Evolutionary conservation across 2,329 filamentous ascomycete genomes (phyloP), one percentile per base, ranked within the genome.

Genomic region (Myriosclerotinia curreyana): DNA sequence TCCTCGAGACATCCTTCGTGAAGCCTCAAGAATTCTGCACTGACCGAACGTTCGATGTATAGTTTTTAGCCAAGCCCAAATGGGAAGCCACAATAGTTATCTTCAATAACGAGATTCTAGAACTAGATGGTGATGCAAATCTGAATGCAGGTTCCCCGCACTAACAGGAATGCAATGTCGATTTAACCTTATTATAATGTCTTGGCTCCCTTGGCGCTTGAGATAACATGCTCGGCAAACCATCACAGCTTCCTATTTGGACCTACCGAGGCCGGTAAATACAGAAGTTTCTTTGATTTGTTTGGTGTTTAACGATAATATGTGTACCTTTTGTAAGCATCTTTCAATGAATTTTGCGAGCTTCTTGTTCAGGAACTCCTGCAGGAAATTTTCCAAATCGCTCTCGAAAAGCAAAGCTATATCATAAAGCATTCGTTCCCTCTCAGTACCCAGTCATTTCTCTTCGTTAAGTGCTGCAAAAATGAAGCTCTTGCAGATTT

Each of bases 221-320:
- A 55, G 50, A 62, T 62, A 62, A 48, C 49, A 62, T 55, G n/a
- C 60, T 62, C 60, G 50, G 60, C 60, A 56, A 55, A 46, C 5
- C 20, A 28, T 5, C 28, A 7, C 38, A 56, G 28, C 60, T 62
- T 62, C 60, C 60, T 62, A 46, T 44, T 48, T 46, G 31, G 60
- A 62, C 20, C 49, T 46, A n/a, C 49, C 38, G 60, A 62, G 38
- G 40, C 50, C 20, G 28, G 31, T 15, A 31, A 46, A 28, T n/a
- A 22, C 50, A 62, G 28, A 46, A 11, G 7, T 38, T 38, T 17
- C 31, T 46, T n/a, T 46, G 49, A 22, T 55, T 62, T 55, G 50
- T 44, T 62, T 38, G 42, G 44, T 55, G 25, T 46, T 17, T 54
- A n/a, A 46, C 40, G 17, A 15, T 28, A 38, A 54, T 48, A 55